Evolutionary conservation across 2,329 filamentous ascomycete species (phyloP).

Genomic region (Metarhizium sp.): DNA sequence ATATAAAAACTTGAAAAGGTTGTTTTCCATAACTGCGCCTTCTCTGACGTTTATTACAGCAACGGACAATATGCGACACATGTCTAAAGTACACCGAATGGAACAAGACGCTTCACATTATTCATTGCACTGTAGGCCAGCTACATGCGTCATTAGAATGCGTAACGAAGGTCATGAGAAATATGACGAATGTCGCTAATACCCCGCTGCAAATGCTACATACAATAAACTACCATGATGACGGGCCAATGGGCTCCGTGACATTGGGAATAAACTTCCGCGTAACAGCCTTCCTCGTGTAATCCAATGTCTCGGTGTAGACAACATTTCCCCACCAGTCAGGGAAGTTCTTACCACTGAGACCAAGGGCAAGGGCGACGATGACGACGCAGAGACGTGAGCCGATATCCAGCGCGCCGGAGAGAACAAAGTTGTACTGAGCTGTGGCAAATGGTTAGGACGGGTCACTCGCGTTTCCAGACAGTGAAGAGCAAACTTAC

Average conservation of each 20-base stretch:
- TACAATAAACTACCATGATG: constrained; percentile 11
- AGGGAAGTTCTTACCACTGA: constrained; percentile 15
- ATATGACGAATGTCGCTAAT: neutral
- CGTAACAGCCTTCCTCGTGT: constrained; percentile 13
- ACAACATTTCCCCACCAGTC: constrained; percentile 40
- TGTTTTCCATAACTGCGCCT: too few species aligned
- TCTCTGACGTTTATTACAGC: too few species aligned
- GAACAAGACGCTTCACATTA: neutral
- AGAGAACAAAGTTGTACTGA: constrained; percentile 47
- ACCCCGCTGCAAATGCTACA: neutral
- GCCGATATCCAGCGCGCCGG: constrained; percentile 46
- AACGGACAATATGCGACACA: too few species aligned
- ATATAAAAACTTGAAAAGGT: too few species aligned
- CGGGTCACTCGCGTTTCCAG: neutral
- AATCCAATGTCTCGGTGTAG: constrained; percentile 20
- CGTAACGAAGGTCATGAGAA: neutral
- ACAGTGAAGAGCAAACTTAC: constrained; percentile 17
- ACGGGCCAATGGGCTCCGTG: constrained; percentile 18
- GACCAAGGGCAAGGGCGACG: constrained; percentile 30
- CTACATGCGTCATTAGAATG: neutral
- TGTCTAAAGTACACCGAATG: neutral
- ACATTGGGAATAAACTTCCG: constrained; percentile 15
- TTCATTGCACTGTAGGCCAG: neutral
- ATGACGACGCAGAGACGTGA: constrained; percentile 45
- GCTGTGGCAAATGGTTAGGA: constrained; percentile 2